phyloP scores from a whole-genome alignment of 2,329 filamentous ascomycete species.

The Monilinia fructigena region DNA sequence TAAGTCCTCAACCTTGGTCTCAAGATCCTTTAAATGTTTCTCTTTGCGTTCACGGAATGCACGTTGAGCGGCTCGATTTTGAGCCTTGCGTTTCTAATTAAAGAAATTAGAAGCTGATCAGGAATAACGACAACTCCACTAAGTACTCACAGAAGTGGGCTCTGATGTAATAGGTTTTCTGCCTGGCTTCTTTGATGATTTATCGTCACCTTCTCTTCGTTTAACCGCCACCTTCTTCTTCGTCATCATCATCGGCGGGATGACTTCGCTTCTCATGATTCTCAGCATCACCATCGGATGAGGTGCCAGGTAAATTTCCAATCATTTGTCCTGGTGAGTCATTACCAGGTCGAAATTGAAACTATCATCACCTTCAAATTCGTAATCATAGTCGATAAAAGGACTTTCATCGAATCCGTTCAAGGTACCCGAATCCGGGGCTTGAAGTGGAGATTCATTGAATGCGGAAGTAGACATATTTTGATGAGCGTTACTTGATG shows the following conservation, averaged over 20 bases:
- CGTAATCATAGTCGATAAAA: constrained; percentile 78
- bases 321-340: constrained; percentile 66
- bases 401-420: constrained; percentile 70
- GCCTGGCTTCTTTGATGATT: constrained; percentile 90
- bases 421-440: constrained; percentile 48
- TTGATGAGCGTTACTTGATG: constrained; percentile 44
- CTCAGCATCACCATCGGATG: constrained; percentile 46
- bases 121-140: constrained; percentile 34
- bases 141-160: constrained; percentile 80
- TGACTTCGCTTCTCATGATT: constrained; percentile 70
- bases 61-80: constrained; percentile 88
- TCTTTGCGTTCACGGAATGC: constrained; percentile 95
- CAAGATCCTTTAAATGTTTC: constrained; percentile 81
- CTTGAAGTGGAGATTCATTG: constrained; percentile 49
- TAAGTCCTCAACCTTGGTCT: constrained; percentile 71
- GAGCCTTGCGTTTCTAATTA: constrained; percentile 84
- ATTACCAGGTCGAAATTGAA: constrained; percentile 61
- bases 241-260: constrained; percentile 66
- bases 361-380: constrained; percentile 69
- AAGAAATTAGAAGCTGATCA: constrained; percentile 29
- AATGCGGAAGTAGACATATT: constrained; percentile 50
- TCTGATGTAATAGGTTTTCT: constrained; percentile 94
- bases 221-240: constrained; percentile 68
- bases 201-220: constrained; percentile 73
- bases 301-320: constrained; percentile 64